Evolutionary conservation across 2,329 filamentous ascomycete species (phyloP).

Genomic region (Torrubiellomyces zombiae): DNA sequence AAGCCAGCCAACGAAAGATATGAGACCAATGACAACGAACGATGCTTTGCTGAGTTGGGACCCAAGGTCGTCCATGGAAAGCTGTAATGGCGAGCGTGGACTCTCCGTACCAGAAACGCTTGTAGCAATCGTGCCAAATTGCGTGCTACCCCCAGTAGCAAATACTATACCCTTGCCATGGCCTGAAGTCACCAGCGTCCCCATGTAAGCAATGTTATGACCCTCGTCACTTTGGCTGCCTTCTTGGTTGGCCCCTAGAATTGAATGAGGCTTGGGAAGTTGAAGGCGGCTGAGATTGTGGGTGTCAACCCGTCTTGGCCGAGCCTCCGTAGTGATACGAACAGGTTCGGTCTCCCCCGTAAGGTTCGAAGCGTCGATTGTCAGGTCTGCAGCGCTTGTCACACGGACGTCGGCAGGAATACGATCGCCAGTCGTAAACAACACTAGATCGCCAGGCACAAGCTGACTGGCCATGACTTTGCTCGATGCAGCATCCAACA

Average conservation of each 20-base stretch:
- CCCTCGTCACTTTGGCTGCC: slow-evolving; percentile 45
- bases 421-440: slow-evolving; percentile 90
- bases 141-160: slow-evolving; percentile 80
- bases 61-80: slow-evolving; percentile 95
- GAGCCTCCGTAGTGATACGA: slow-evolving; percentile 52
- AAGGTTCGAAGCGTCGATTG: slow-evolving; percentile 91
- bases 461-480: slow-evolving; percentile 78
- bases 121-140: slow-evolving; percentile 91
- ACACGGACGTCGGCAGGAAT: slow-evolving; percentile 94
- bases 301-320: slow-evolving; percentile 12
- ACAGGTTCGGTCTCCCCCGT: slow-evolving; percentile 96
- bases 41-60: slow-evolving; percentile 95
- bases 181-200: slow-evolving; percentile 84
- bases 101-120: slow-evolving; percentile 92
- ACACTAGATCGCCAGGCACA: slow-evolving; percentile 80
- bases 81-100: slow-evolving; percentile 78
- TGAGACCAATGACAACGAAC: slow-evolving; percentile 83
- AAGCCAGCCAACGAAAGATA: slow-evolving; percentile 77
- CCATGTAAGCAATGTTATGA: slow-evolving; percentile 96
- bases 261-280: slow-evolving; percentile 23
- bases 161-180: slow-evolving; percentile 96
- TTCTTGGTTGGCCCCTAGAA: slow-evolving; percentile 38
- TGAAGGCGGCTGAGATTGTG: slow-evolving; percentile 14
- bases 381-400: slow-evolving; percentile 73
- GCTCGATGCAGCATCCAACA: slow-evolving; percentile 55